A percentile compares a stretch with the other conserved stretches of the same genome.
These are phyloP conservation scores for Entomortierella lignicola DNA, from an alignment of 192 early-diverging fungal genomes.

Conservation along the genomic window DNA sequence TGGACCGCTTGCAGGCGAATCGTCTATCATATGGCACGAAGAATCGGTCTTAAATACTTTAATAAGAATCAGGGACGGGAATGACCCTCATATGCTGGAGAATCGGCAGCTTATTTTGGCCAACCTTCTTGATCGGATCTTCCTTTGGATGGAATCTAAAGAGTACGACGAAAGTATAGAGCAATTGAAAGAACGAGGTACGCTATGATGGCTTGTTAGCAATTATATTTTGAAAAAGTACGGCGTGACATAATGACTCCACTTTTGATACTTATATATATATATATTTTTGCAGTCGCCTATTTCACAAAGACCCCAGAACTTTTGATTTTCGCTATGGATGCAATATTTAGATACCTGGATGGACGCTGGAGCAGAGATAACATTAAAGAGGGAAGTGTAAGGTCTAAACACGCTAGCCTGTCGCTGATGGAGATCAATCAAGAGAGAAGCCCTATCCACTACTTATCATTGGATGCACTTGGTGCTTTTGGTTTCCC, in stretches of 20 bases:
- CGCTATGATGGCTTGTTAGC: too few relatives aligned
- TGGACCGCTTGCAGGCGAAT: conserved; percentile 26
- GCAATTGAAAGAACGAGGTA: conserved; percentile 35
- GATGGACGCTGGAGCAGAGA: conserved; percentile 40
- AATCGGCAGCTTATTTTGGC: conserved; percentile 31
- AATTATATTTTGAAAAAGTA: not conserved
- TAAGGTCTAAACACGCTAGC: conserved; percentile 1
- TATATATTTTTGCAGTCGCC: conserved; percentile 10
- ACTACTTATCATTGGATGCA: conserved; percentile 16
- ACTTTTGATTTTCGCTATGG: conserved; percentile 21
- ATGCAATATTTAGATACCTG: conserved; percentile 26
- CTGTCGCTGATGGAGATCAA: conserved; percentile 37
- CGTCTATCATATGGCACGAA: conserved; percentile 14
- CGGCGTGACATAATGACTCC: not conserved
- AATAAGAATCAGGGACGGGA: conserved; percentile 17
- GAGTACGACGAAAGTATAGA: conserved; percentile 16
- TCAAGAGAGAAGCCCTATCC: conserved; percentile 27
- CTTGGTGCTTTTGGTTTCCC: conserved; percentile 17
- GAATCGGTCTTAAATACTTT: conserved; percentile 41
- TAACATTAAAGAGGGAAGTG: conserved; percentile 6
- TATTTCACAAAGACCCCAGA: conserved; percentile 30
- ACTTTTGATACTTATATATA: not conserved
- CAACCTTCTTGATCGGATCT: conserved; percentile 46
- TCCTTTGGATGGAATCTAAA: conserved; percentile 31
- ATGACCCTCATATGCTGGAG: conserved; percentile 15